Evolutionary conservation across 169 alveolate species (phyloP), one percentile per base, ranked within the genome.

Genomic region (Cryptosporidium viatorum): DNA sequence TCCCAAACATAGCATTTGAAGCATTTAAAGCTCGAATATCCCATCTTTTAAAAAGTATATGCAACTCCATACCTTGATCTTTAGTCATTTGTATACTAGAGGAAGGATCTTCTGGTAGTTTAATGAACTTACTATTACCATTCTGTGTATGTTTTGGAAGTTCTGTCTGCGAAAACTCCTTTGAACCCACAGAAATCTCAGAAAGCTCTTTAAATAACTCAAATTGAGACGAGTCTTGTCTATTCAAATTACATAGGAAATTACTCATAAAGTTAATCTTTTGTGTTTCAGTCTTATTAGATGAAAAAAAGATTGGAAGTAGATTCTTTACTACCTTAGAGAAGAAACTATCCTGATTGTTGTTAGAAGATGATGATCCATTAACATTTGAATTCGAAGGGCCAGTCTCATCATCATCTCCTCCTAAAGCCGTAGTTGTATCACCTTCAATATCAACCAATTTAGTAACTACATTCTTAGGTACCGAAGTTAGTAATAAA

Each of bases 11-110:
- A 1, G 31, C 12, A 48, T 3, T 6, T 10, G 89, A 65, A 16
- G 89, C 93, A 69, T 84, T 92, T 60, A 92, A 58, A 43, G 94
- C 89, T 59, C 91, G 69, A 35, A 92, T 70, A 69, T 92, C 94
- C 91, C 92, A 87, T 58, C 91, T 86, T 29, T 92, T 86, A 71
- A 86, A 84, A n/a, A 92, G 69, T 23, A 92, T 84, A 50, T 92
- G 94, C 26, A 92, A 37, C 23, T 92, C 94, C 59, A 92, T 43
- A 9, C 94, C 94, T 51, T 86, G 75, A 52, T 86, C 91, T 48
- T 84, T 71, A 45, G 94, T 92, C 50, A 92, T 70, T 69, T 92
- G 86, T 69, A 92, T 29, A 18, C 70, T n/a, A 26, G 31, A n/a
- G 21, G 50, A 37, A 14, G 67, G 48, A 41, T 59, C 50, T 23